These are phyloP conservation scores for Penicillium lagena DNA, from an alignment of 495 filamentous ascomycete genomes.

Conservation along the genomic window DNA sequence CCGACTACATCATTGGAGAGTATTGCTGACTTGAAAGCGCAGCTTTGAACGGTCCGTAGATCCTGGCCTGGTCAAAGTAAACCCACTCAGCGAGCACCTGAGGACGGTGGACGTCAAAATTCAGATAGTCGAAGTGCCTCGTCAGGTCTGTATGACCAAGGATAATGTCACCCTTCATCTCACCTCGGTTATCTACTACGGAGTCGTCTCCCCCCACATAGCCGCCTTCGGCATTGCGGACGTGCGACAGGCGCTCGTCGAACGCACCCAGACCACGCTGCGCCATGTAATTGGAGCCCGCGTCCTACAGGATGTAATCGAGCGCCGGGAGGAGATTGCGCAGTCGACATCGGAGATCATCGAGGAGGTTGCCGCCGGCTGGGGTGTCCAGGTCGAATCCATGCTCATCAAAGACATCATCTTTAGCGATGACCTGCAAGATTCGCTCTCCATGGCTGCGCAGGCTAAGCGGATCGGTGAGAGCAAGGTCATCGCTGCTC, in stretches of 20 bases:
- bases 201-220: constrained; percentile 92
- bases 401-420: constrained; percentile 99
- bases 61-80: constrained; percentile 95
- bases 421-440: constrained; percentile 92
- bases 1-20: background rate
- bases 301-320: constrained; percentile 96
- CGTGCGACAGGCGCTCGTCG: constrained; percentile 87
- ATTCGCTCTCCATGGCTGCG: constrained; percentile 99
- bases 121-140: constrained; percentile 94
- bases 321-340: constrained; percentile 96
- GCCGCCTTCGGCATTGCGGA: constrained; percentile 96
- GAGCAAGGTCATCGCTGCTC: constrained; percentile 94
- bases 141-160: constrained; percentile 99
- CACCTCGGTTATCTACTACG: constrained; percentile 98
- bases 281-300: constrained; percentile 96
- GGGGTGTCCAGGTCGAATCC: constrained; percentile 93
- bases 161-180: constrained; percentile 94
- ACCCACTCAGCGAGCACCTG: constrained; percentile 87
- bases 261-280: constrained; percentile 96
- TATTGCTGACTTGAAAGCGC: background rate
- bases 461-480: constrained; percentile 96
- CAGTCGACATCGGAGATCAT: constrained; percentile 95
- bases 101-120: constrained; percentile 98
- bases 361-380: constrained; percentile 87
- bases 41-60: constrained; percentile 92